Evolutionary conservation across 2,329 filamentous ascomycete species (phyloP).

Genomic region (Waltergamsia citrina): DNA sequence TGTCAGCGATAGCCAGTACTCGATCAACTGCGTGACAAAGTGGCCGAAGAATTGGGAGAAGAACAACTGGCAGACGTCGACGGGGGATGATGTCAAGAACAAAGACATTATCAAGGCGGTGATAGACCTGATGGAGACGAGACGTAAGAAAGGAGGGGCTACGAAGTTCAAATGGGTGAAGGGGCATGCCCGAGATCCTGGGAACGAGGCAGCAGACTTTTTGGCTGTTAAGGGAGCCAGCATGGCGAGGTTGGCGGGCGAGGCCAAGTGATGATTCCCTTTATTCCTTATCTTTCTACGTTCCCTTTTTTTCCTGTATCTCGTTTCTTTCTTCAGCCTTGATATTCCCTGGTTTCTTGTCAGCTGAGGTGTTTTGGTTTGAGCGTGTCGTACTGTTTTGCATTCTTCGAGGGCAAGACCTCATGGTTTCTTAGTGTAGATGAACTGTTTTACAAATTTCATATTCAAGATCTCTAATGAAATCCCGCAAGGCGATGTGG

Average conservation of each 20-base stretch:
- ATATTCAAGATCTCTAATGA: no score
- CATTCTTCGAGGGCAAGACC: no score
- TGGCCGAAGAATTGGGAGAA: slow-evolving; percentile 74
- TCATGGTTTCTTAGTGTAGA: no score
- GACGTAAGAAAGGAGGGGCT: slow-evolving; percentile 45
- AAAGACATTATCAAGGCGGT: slow-evolving; percentile 72
- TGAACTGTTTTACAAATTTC: no score
- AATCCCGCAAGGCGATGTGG: no score
- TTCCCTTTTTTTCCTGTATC: slow-evolving; percentile 1
- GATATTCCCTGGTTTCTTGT: no score
- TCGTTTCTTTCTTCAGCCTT: background rate
- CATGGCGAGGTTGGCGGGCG: slow-evolving; percentile 10
- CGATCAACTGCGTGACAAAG: slow-evolving; percentile 77
- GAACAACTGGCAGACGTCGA: slow-evolving; percentile 68
- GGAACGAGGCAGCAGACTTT: slow-evolving; percentile 73
- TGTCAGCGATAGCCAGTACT: slow-evolving; percentile 81
- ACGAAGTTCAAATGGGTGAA: slow-evolving; percentile 85
- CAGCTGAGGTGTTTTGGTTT: no score
- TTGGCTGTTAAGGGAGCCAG: slow-evolving; percentile 51
- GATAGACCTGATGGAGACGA: slow-evolving; percentile 59
- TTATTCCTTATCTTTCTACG: background rate
- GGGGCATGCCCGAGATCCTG: slow-evolving; percentile 63
- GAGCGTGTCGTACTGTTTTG: no score
- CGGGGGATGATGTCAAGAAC: slow-evolving; percentile 70
- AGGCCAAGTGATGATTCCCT: background rate